Evolutionary conservation across 176 grass and related monocot species (phyloP).

Genomic region (Lolium rigidum): DNA sequence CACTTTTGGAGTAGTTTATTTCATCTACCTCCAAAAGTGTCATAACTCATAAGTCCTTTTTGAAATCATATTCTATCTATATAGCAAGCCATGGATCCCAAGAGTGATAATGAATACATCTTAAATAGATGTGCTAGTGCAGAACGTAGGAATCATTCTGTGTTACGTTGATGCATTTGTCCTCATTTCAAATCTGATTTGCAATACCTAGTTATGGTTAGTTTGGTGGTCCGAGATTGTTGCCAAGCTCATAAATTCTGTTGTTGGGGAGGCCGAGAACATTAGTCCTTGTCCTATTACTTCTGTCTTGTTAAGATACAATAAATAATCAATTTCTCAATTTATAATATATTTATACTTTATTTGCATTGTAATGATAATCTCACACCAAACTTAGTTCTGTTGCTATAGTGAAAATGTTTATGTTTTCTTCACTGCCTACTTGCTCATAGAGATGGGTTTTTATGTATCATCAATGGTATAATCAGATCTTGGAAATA

Average conservation of each 20-base stretch:
- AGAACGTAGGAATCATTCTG: background rate
- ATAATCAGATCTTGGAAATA: slow-evolving; percentile 68
- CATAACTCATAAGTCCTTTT: background rate
- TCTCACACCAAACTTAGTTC: background rate
- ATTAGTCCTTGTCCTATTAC: background rate
- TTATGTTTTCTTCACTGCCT: background rate
- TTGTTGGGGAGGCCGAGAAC: background rate
- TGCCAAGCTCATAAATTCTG: background rate
- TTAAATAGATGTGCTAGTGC: background rate
- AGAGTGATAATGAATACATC: background rate
- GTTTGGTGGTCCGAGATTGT: background rate
- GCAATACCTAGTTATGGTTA: background rate
- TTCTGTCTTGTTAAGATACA: slow-evolving; percentile 3
- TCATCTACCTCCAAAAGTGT: background rate
- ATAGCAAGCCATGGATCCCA: background rate
- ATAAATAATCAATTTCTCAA: background rate
- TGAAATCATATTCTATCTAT: background rate
- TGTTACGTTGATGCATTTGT: background rate
- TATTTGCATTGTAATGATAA: background rate
- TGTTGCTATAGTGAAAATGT: slow-evolving; percentile 24
- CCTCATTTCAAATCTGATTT: background rate
- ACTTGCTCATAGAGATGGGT: slow-evolving; percentile 18
- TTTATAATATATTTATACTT: background rate
- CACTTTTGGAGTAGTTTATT: background rate
- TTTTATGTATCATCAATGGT: slow-evolving; percentile 27